Conservation (phyloP, 345 rosid genomes). For the Rhodamnia argentea region DNA sequence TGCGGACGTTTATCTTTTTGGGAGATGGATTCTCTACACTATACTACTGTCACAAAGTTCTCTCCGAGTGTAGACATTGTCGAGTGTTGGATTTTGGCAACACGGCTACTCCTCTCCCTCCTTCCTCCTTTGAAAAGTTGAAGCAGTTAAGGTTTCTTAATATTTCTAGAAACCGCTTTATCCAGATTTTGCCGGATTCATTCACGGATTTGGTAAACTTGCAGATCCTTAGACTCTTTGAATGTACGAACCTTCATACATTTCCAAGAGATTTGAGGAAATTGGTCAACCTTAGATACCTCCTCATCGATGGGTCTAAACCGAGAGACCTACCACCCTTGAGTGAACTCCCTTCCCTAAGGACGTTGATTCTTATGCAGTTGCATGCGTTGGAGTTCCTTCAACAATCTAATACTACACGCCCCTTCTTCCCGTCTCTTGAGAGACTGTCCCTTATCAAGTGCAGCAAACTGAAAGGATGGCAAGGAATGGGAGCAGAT, state of each 20-base stretch:
- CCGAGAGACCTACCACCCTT: background rate
- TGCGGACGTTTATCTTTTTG: background rate
- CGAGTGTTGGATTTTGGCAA: background rate
- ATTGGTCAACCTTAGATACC: background rate
- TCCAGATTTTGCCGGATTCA: background rate
- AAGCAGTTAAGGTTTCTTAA: background rate
- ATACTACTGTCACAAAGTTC: background rate
- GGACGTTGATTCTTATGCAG: background rate
- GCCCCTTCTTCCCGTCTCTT: too few relatives aligned
- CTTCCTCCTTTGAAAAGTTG: background rate
- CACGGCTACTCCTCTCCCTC: background rate
- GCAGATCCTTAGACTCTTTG: background rate
- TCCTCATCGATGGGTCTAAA: accelerated
- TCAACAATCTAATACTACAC: too few relatives aligned
- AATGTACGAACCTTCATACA: accelerated
- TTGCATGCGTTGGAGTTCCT: background rate
- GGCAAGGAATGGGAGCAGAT: too few relatives aligned
- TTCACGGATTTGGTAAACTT: background rate
- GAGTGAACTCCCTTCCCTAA: background rate
- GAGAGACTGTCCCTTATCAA: too few relatives aligned
- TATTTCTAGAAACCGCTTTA: background rate
- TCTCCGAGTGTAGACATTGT: background rate
- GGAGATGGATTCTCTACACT: too few relatives aligned
- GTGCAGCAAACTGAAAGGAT: too few relatives aligned
- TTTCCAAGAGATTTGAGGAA: background rate